Percentiles rank a stretch among this genome's conserved stretches.
Conservation (phyloP, 768 basidiomycete species). For the Antrodiella citrinella region DNA sequence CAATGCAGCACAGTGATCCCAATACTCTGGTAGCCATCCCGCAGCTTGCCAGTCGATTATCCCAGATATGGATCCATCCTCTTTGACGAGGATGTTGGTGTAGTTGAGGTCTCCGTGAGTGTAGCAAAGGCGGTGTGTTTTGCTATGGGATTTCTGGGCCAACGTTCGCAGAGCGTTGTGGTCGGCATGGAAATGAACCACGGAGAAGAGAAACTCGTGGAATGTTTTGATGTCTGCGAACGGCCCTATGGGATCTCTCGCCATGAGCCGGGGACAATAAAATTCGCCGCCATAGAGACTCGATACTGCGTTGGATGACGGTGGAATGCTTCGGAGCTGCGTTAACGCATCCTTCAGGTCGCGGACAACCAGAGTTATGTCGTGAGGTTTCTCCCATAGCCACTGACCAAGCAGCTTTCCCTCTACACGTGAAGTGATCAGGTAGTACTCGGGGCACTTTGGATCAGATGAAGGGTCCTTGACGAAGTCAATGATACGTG, state of each 20-base stretch:
- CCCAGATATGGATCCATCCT: slow-evolving; percentile 13
- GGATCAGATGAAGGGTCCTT: too few species aligned
- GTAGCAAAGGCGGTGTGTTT: slow-evolving; percentile 11
- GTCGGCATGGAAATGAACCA: too few species aligned
- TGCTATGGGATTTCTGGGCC: slow-evolving; percentile 6
- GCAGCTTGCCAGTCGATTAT: slow-evolving; percentile 17
- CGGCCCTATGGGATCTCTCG: slow-evolving; percentile 5
- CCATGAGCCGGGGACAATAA: slow-evolving; percentile 6
- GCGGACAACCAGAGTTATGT: too few species aligned
- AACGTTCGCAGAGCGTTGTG: too few species aligned
- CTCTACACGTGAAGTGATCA: slow-evolving; percentile 10
- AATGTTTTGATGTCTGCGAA: slow-evolving; percentile 9
- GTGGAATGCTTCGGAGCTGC: too few species aligned
- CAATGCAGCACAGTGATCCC: too few species aligned
- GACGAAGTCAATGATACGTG: slow-evolving; percentile 12
- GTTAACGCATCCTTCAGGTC: too few species aligned
- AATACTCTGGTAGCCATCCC: slow-evolving; percentile 18
- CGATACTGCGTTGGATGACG: too few species aligned
- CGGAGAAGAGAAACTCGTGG: slow-evolving; percentile 6
- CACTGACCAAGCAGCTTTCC: slow-evolving; percentile 6
- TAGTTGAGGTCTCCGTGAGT: slow-evolving; percentile 30
- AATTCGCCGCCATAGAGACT: slow-evolving; percentile 8
- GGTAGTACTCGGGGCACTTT: slow-evolving; percentile 3
- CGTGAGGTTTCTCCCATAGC: too few species aligned
- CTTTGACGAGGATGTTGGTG: slow-evolving; percentile 28